Conservation (phyloP, 2,329 filamentous ascomycete species). For the Monilinia aucupariae region DNA sequence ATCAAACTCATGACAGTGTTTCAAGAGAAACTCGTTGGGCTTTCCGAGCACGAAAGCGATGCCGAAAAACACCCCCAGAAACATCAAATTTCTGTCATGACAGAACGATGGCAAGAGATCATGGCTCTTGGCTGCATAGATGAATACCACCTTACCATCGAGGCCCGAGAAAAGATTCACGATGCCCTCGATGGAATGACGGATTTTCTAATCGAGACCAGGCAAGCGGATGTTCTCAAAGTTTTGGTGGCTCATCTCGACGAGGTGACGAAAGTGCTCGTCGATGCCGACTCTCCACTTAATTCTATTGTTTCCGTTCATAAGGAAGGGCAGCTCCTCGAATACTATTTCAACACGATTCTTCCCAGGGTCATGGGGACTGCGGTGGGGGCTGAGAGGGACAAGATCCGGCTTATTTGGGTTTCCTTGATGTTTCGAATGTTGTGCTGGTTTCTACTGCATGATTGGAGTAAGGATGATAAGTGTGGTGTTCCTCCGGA, state of each 20-base stretch:
- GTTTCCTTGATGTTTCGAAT: constrained; percentile 51
- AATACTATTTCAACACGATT: constrained; percentile 47
- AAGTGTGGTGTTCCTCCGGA: constrained; percentile 49
- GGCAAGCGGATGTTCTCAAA: constrained; percentile 25
- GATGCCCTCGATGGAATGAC: constrained; percentile 28
- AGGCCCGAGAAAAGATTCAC: constrained; percentile 30
- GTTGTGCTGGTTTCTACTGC: constrained; percentile 53
- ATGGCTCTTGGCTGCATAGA: constrained; percentile 20
- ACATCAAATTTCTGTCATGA: constrained; percentile 20
- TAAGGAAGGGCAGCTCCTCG: constrained; percentile 47
- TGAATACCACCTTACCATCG: constrained; percentile 25
- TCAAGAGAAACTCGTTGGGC: constrained; percentile 24
- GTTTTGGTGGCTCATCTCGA: constrained; percentile 30
- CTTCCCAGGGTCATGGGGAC: constrained; percentile 38
- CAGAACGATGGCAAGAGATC: constrained; percentile 24
- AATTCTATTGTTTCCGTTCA: constrained; percentile 40
- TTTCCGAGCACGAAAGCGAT: constrained; percentile 18
- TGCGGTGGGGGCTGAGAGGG: constrained; percentile 29
- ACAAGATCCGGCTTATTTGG: constrained; percentile 43
- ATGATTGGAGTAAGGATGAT: constrained; percentile 52
- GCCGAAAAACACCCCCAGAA: no score
- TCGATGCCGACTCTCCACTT: constrained; percentile 37
- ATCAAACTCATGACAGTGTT: constrained; percentile 31
- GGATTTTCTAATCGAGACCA: constrained; percentile 22
- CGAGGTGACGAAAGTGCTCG: constrained; percentile 41